These are phyloP conservation scores for Fusarium dlaminii DNA, from an alignment of 2,329 filamentous ascomycete species.

Conservation along the genomic window DNA sequence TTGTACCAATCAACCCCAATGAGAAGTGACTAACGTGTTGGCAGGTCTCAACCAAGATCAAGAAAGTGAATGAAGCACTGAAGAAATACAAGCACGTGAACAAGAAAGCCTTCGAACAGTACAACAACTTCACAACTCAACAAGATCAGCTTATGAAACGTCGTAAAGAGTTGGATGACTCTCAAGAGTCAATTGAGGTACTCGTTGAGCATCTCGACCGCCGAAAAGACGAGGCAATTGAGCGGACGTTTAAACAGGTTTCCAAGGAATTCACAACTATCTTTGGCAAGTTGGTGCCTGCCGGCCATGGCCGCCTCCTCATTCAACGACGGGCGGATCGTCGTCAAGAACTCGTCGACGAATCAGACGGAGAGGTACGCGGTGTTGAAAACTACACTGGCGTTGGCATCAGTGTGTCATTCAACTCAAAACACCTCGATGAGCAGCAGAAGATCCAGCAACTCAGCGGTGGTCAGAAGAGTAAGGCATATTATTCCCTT, in stretches of 20 bases:
- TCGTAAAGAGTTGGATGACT: slow-evolving; percentile 85
- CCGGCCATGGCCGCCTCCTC: slow-evolving; percentile 88
- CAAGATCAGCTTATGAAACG: slow-evolving; percentile 87
- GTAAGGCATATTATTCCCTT: slow-evolving; percentile 61
- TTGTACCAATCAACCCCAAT: not conserved
- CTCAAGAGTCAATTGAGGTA: slow-evolving; percentile 87
- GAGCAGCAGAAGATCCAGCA: slow-evolving; percentile 99
- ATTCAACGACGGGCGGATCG: slow-evolving; percentile 91
- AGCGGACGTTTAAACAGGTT: slow-evolving; percentile 98
- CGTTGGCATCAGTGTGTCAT: slow-evolving; percentile 95
- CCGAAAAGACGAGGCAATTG: slow-evolving; percentile 96
- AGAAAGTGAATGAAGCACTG: slow-evolving; percentile 89
- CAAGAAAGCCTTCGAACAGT: slow-evolving; percentile 99
- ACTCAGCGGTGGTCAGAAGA: slow-evolving; percentile 96
- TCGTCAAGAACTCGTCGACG: slow-evolving; percentile 61
- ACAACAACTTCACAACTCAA: slow-evolving; percentile 95
- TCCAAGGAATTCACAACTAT: slow-evolving; percentile 91
- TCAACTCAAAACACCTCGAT: slow-evolving; percentile 95
- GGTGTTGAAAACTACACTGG: slow-evolving; percentile 95
- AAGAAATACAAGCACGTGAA: slow-evolving; percentile 99
- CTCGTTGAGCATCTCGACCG: slow-evolving; percentile 93
- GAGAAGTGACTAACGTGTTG: slow-evolving; percentile 11
- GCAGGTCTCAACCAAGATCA: slow-evolving; percentile 73
- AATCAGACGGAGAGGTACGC: slow-evolving; percentile 75
- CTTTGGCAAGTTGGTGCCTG: slow-evolving; percentile 94